Conservation (phyloP, 768 basidiomycete species). For the Leccinum barrowsii region DNA sequence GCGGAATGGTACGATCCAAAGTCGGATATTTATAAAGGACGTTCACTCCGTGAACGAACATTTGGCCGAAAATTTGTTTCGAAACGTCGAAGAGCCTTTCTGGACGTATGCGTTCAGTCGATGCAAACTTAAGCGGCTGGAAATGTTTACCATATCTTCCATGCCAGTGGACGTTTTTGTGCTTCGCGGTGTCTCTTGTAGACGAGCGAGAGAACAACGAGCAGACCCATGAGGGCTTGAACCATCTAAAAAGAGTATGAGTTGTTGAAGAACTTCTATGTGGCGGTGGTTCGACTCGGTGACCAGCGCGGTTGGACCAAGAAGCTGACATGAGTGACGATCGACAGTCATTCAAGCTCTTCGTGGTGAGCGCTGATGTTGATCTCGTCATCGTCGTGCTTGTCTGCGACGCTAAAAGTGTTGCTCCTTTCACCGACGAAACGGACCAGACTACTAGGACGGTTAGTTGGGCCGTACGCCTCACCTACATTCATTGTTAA, state of each 20-base stretch:
- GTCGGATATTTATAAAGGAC: constrained; percentile 63
- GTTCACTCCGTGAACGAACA: constrained; percentile 78
- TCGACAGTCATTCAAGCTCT: constrained; percentile 33
- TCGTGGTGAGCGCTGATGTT: constrained; percentile 5
- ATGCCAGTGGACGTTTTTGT: no score
- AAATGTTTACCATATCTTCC: no score
- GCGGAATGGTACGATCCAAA: constrained; percentile 64
- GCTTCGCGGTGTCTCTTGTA: no score
- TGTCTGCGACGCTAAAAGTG: not conserved
- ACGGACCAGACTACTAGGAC: not conserved
- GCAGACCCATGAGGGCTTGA: no score
- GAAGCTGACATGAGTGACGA: constrained; percentile 40
- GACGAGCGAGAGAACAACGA: no score
- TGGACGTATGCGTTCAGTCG: no score
- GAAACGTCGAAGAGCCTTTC: no score
- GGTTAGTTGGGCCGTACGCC: not conserved
- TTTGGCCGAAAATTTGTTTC: no score
- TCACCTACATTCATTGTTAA: no score
- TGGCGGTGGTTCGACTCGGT: constrained; percentile 13
- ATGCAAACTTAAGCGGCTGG: no score
- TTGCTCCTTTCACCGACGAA: not conserved
- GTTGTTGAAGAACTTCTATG: not conserved
- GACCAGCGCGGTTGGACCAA: constrained; percentile 47
- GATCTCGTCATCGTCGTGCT: constrained; percentile 4
- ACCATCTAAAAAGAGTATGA: no score